phyloP scores from a whole-genome alignment of 306 rosid genomes.

The Erythrophleum fordii region DNA sequence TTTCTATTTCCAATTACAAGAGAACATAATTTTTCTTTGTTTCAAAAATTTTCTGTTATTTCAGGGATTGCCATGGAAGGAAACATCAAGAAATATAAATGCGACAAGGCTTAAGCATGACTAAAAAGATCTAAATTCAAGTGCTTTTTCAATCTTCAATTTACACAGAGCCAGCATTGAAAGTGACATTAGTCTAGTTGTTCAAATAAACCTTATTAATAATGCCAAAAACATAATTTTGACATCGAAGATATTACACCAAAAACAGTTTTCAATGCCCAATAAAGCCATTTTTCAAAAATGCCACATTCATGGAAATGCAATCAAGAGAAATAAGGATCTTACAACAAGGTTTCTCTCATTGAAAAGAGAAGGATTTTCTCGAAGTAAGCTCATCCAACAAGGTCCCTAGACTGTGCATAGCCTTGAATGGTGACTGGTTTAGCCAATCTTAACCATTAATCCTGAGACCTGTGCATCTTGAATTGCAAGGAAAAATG shows the following conservation, averaged over 20 bases:
- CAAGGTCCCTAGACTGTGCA: slow-evolving; percentile 71
- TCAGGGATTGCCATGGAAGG: not conserved
- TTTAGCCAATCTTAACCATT: slow-evolving; percentile 67
- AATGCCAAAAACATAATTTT: slow-evolving; percentile 8
- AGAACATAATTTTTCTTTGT: not conserved
- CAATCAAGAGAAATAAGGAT: slow-evolving; percentile 19
- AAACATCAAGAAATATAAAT: not conserved
- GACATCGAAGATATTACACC: not conserved
- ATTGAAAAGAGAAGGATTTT: slow-evolving; percentile 74
- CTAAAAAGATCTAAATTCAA: slow-evolving; percentile 27
- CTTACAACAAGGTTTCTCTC: slow-evolving; percentile 82
- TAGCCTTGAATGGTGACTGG: slow-evolving; percentile 71
- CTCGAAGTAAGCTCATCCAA: slow-evolving; percentile 69
- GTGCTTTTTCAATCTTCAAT: slow-evolving; percentile 27
- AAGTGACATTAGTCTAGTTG: not conserved
- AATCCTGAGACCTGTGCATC: slow-evolving; percentile 72
- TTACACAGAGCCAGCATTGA: slow-evolving; percentile 3
- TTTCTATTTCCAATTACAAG: not conserved
- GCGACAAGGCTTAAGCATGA: too few relatives aligned
- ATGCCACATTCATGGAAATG: slow-evolving; percentile 7
- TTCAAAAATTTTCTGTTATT: not conserved
- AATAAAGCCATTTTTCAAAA: slow-evolving; percentile 20
- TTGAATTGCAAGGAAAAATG: slow-evolving; percentile 29
- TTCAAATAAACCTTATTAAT: not conserved
- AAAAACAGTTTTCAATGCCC: not conserved